A percentile compares a stretch with the other conserved stretches of the same genome.
Evolutionary conservation across 306 rosid genomes (phyloP).

Genomic region (Dryas octopetala): DNA sequence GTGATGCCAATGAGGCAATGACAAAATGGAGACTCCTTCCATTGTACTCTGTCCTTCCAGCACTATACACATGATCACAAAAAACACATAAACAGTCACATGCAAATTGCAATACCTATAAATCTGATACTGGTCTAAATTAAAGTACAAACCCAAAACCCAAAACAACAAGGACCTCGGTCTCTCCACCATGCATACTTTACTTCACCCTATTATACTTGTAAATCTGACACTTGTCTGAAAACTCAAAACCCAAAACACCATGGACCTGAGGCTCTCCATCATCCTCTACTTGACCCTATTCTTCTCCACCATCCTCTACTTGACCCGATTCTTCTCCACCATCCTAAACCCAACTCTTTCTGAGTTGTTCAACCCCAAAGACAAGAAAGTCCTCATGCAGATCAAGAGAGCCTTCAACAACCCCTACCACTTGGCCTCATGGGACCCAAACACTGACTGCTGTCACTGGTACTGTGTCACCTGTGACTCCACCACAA

Average conservation of each 20-base stretch:
- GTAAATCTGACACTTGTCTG: not conserved
- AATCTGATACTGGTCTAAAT: no score
- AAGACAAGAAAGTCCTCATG: constrained; percentile 70
- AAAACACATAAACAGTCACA: no score
- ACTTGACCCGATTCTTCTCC: constrained; percentile 30
- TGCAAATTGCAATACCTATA: no score
- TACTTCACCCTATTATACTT: not conserved
- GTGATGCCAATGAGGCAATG: no score
- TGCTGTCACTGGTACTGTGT: constrained; percentile 72
- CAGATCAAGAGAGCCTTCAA: constrained; percentile 61
- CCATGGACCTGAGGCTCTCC: constrained; percentile 1
- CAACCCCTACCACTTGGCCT: constrained; percentile 57
- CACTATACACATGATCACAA: no score
- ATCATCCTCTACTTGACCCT: constrained; percentile 12
- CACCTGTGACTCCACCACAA: constrained; percentile 44
- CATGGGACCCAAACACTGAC: constrained; percentile 59
- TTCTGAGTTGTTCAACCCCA: constrained; percentile 56
- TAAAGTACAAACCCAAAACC: no score
- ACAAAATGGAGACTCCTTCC: no score
- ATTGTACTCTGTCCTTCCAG: no score
- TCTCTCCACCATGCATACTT: no score
- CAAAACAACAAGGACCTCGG: no score
- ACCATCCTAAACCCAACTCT: constrained; percentile 23
- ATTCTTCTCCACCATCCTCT: no score
- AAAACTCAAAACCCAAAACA: not conserved